Evolutionary conservation across 2,329 filamentous ascomycete species (phyloP), one percentile per base, ranked within the genome.

Genomic region (Dothideomycetes sp.): DNA sequence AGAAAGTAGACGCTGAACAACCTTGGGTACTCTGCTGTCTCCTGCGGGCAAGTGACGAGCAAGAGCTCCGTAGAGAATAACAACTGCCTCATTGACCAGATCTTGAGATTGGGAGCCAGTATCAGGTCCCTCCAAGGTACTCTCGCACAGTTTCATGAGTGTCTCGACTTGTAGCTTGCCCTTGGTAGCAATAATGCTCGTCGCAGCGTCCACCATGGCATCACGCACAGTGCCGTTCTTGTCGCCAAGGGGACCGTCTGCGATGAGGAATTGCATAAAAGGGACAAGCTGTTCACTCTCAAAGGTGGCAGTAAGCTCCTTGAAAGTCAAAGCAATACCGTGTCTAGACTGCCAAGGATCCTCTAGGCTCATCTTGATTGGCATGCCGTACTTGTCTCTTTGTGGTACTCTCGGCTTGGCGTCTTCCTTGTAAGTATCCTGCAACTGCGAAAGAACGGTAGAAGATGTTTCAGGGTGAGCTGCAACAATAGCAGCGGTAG

Each of bases 51-150:
- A 66, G 66, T 98, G 91, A 37, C 84, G 79, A 32, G 88, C 91
- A 29, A 98, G 67, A 37, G 93, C 89, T 57, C 91, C 91, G 52
- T 98, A 98, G 58, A 98, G 81, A 51, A 98, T 91, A 50, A 98
- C 88, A 38, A 98, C 88, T 14, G 93, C 91, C 63, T 98, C 91
- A 51, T 95, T 95, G 47, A 96, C 83, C 44, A 86, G 77, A 60
- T 98, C 93, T 14, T 84, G 80, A 39, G 81, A 77, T 49, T 88
- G 78, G 1, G 81, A 87, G 42, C 79, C 81, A 56, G 82, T 84
- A 58, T 91, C 85, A 3, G 87, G 83, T 3, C 78, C 79, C 55
- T 89, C 87, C n/a, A 98, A 69, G 0, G 85, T 87, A 17, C 72
- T 73, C 60, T 98, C 91, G 54, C 96, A 93, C 11, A 89, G 79